Percentiles rank a stretch among this genome's conserved stretches.
Conservation (phyloP, 192 early-diverging fungal genomes). For the Linnemannia elongata region DNA sequence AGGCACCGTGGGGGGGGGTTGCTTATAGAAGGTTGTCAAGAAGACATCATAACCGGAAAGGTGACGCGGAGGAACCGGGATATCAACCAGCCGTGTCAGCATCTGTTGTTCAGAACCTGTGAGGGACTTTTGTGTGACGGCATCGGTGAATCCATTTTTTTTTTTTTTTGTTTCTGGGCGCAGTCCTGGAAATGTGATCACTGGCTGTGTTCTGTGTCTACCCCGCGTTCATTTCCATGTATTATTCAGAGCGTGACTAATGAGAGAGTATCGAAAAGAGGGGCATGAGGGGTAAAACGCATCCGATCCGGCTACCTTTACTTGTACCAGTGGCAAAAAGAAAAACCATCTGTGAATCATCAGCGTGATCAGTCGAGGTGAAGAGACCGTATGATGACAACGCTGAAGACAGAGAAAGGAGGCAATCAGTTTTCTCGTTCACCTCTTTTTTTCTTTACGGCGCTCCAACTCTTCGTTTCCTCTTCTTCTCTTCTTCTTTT, state of each 20-base stretch:
- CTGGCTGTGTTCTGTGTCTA: background rate
- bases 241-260: too few species aligned
- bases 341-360: background rate
- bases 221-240: background rate
- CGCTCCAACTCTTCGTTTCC: too few species aligned
- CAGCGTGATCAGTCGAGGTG: background rate
- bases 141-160: background rate
- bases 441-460: background rate
- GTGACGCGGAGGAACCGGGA: too few species aligned
- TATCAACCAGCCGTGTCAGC: too few species aligned
- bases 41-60: too few species aligned
- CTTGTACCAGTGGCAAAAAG: background rate
- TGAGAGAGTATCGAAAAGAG: background rate
- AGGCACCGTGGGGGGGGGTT: too few species aligned
- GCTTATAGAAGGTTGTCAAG: too few species aligned
- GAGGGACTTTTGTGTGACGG: background rate
- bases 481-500: too few species aligned
- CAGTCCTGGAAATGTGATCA: conserved; percentile 2
- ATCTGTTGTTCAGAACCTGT: background rate
- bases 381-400: background rate
- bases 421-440: background rate
- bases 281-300: background rate
- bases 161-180: background rate
- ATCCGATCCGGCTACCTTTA: background rate
- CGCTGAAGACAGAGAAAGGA: background rate